Base-by-base conservation (phyloP, 192 early-diverging fungal species). In the Coemansia nantahalensis region DNA sequence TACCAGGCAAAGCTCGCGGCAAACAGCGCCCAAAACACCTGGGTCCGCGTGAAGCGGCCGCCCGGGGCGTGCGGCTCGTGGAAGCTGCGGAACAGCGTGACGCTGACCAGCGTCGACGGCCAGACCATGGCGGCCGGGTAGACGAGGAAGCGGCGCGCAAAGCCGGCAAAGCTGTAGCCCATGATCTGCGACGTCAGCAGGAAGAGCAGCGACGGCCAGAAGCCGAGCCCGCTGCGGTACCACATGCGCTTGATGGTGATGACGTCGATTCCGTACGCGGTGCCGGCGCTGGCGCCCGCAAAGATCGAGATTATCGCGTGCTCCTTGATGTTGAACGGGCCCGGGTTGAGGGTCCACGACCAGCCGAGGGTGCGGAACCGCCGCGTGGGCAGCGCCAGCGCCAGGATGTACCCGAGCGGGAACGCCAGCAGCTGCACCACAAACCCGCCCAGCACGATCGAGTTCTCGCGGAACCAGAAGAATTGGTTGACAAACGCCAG, bases 311-410 rank as follows among this genome's bases (percentile, higher is more conserved):
- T 88, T 15, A 95, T 73, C 3, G 87, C 90, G 58, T 93, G 89
- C 52, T 92, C 93, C 64, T 96, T 96, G 56, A 91, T 83, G 53
- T 78, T 84, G 76, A 93, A 94, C 14, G 86, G 91, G 0, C 92
- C 92, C 0, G 88, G 86, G 53, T 94, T 94, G 28, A 91, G 79
- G n/a, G 74, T 47, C 74, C 74, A 77, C 31, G 61, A 41, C 50
- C 49, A 70, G 15, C 82, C 73, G 54, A 83, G 82, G 0, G 80
- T 40, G n/a, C 43, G 39, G 50, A 84, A 62, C 16, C 66, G 77
- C 19, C 59, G 55, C 14, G 68, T 70, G 12, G 88, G 87, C 39
- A 91, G 51, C 12, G 84, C 49, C 19, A 66, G 58, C 9, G 85
- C 87, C 59, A 89, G 50, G 18, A 89, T 41, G 7, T 77, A 67